Evolutionary conservation across 2,329 filamentous ascomycete genomes (phyloP).

Genomic region (Talaromyces sp.): DNA sequence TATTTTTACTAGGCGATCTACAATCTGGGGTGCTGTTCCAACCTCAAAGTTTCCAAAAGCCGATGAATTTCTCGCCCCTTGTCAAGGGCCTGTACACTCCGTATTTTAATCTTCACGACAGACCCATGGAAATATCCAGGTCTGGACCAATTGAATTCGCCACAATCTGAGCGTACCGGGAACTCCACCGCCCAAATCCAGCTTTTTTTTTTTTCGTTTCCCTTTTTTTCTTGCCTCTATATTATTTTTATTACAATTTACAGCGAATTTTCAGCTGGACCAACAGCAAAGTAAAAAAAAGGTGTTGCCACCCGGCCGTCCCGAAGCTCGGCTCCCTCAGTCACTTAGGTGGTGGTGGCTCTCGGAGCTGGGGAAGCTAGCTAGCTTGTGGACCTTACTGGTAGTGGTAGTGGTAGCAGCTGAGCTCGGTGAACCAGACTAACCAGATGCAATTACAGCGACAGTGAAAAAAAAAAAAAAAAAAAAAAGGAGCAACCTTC

Average conservation of each 20-base stretch:
- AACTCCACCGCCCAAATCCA: background rate
- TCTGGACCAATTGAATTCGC: background rate
- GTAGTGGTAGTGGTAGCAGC: too few relatives aligned
- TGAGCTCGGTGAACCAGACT: background rate
- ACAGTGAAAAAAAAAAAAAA: background rate
- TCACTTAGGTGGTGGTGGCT: background rate
- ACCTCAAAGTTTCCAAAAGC: background rate
- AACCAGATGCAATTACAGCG: background rate
- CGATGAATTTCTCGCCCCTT: background rate
- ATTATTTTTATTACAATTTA: background rate
- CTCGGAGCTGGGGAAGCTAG: background rate
- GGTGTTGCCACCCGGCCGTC: background rate
- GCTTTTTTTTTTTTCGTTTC: background rate
- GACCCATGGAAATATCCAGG: background rate
- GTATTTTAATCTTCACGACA: background rate
- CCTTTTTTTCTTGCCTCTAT: background rate
- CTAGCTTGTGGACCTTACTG: background rate
- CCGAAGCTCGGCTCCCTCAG: background rate
- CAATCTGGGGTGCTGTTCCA: too few relatives aligned
- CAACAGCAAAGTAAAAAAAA: background rate
- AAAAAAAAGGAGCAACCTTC: background rate
- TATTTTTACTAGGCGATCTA: too few relatives aligned
- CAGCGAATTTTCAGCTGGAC: background rate
- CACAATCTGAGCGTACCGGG: background rate
- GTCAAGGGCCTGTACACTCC: background rate